Percentiles rank a stretch among this genome's conserved stretches.
Conservation (phyloP, 2,329 filamentous ascomycete species). For the Talaromyces piceae region DNA sequence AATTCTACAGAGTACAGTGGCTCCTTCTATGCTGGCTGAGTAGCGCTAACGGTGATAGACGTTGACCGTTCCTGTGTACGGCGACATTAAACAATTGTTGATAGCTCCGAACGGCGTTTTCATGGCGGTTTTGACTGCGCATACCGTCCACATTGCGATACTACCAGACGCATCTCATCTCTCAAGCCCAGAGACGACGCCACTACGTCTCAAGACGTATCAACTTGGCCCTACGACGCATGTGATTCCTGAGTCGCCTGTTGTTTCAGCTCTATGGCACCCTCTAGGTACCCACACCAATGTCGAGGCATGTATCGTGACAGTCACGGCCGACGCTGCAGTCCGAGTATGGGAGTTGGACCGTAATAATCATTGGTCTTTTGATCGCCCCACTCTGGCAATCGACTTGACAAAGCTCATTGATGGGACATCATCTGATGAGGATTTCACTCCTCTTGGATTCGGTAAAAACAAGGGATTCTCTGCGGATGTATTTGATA, state of each 20-base stretch:
- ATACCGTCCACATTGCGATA: slow-evolving; percentile 82
- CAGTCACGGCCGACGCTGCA: slow-evolving; percentile 78
- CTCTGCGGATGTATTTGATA: slow-evolving; percentile 82
- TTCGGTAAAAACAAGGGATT: slow-evolving; percentile 72
- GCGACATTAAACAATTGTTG: slow-evolving; percentile 75
- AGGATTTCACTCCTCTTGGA: slow-evolving; percentile 72
- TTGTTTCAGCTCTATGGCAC: slow-evolving; percentile 85
- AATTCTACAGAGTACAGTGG: slow-evolving; percentile 22
- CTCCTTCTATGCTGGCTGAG: not conserved
- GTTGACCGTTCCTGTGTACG: slow-evolving; percentile 69
- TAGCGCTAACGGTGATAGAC: slow-evolving; percentile 43
- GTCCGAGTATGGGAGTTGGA: slow-evolving; percentile 89
- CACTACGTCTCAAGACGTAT: slow-evolving; percentile 75
- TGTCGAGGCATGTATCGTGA: slow-evolving; percentile 73
- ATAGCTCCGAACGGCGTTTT: slow-evolving; percentile 76
- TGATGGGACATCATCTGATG: slow-evolving; percentile 71
- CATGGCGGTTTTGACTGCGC: slow-evolving; percentile 75
- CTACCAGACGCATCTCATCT: slow-evolving; percentile 75
- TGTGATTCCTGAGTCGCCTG: slow-evolving; percentile 72
- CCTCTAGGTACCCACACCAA: slow-evolving; percentile 63
- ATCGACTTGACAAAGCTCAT: slow-evolving; percentile 84
- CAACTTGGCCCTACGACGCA: slow-evolving; percentile 90
- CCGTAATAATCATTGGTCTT: slow-evolving; percentile 74
- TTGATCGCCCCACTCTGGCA: slow-evolving; percentile 72
- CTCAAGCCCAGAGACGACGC: slow-evolving; percentile 57